phyloP scores from a whole-genome alignment of 192 early-diverging fungal species.

The Phlyctochytrium bullatum region DNA sequence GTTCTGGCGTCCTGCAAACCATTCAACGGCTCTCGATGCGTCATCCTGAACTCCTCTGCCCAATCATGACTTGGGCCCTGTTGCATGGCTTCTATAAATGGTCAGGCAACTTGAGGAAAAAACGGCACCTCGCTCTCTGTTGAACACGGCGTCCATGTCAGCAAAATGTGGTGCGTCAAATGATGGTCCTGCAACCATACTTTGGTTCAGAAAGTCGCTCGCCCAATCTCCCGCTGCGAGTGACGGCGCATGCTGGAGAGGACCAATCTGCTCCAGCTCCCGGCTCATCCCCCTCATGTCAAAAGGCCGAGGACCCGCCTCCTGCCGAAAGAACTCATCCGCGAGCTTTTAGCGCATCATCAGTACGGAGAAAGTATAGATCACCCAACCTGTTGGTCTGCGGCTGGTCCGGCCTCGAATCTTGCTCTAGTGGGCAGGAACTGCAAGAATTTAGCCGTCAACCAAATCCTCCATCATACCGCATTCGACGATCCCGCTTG shows the following conservation, averaged over 20 bases:
- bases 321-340: conserved; percentile 52
- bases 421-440: background rate
- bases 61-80: too few relatives aligned
- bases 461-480: conserved; percentile 5
- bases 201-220: conserved; percentile 18
- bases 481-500: background rate
- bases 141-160: conserved; percentile 3
- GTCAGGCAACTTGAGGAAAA: background rate
- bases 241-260: conserved; percentile 1
- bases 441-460: conserved; percentile 6
- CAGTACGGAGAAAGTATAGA: too few relatives aligned
- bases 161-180: conserved; percentile 27
- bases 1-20: conserved; percentile 5
- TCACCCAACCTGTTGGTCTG: too few relatives aligned
- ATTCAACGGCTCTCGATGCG: background rate
- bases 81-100: too few relatives aligned
- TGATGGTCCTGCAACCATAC: conserved; percentile 36
- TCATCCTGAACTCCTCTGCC: conserved; percentile 5
- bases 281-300: conserved; percentile 68
- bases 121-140: background rate
- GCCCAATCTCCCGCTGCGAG: conserved; percentile 57
- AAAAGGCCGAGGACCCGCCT: conserved; percentile 31
- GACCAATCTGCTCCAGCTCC: conserved; percentile 58
- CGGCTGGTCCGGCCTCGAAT: too few relatives aligned
- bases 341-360: too few relatives aligned